Evolutionary conservation across 441 rosid species (phyloP).

Genomic region (Bocquillonia castaneifolia): DNA sequence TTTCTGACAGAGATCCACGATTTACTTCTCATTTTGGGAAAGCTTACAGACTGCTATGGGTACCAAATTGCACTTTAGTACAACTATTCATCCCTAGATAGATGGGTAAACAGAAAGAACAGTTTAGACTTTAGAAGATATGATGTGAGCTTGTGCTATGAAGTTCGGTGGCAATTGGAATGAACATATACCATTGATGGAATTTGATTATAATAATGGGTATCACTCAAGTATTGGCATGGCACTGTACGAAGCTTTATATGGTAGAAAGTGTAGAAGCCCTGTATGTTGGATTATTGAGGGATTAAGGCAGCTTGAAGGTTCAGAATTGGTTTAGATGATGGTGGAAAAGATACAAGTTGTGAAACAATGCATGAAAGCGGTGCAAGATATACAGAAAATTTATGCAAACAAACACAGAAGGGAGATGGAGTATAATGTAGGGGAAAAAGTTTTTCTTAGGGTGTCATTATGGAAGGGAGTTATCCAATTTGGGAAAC

Average conservation of each 20-base stretch:
- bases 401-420: background rate
- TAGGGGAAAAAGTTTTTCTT: background rate
- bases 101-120: background rate
- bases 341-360: background rate
- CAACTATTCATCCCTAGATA: background rate
- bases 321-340: background rate
- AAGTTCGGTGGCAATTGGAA: background rate
- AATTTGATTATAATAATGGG: too few relatives aligned
- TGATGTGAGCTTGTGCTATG: constrained; percentile 1
- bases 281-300: background rate
- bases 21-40: background rate
- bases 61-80: background rate
- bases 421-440: background rate
- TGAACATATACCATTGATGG: too few relatives aligned
- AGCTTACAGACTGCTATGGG: background rate
- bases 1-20: background rate
- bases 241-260: too few relatives aligned
- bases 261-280: background rate
- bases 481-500: background rate
- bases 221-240: too few relatives aligned
- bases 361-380: background rate
- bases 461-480: background rate
- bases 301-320: background rate
- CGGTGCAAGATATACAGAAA: background rate
- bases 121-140: constrained; percentile 8